phyloP scores from a whole-genome alignment of 2,329 filamentous ascomycete species.

The Pseudocercospora ulei region DNA sequence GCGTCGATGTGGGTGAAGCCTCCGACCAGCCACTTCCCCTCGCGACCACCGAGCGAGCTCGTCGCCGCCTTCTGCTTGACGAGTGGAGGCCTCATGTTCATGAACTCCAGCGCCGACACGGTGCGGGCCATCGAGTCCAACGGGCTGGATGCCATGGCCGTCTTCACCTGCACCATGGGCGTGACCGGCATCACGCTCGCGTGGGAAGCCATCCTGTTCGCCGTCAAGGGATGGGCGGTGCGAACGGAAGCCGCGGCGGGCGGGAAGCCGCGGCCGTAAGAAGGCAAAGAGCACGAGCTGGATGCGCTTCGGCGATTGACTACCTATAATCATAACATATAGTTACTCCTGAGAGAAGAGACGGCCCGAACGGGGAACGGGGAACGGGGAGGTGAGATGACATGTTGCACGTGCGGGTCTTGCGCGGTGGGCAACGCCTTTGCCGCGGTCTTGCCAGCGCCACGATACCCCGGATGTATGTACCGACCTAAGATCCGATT shows the following conservation, averaged over 20 bases:
- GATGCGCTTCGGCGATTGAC: slow-evolving; percentile 6
- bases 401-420: slow-evolving; percentile 1
- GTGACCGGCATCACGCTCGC: slow-evolving; percentile 75
- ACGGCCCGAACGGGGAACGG: no score
- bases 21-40: slow-evolving; percentile 67
- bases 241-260: slow-evolving; percentile 31
- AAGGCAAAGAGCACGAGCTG: slow-evolving; percentile 9
- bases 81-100: slow-evolving; percentile 80
- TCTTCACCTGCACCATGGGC: slow-evolving; percentile 81
- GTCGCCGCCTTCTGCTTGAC: slow-evolving; percentile 78
- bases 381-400: not conserved
- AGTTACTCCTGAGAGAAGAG: not conserved
- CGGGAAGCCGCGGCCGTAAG: slow-evolving; percentile 12
- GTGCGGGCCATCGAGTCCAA: slow-evolving; percentile 67
- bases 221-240: slow-evolving; percentile 76
- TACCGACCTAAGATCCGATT: slow-evolving; percentile 5
- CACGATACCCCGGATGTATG: slow-evolving; percentile 7
- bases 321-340: slow-evolving; percentile 3
- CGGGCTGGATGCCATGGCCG: slow-evolving; percentile 78
- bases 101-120: slow-evolving; percentile 73
- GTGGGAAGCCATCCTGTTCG: slow-evolving; percentile 66
- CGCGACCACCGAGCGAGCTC: slow-evolving; percentile 83
- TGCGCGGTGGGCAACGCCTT: not conserved
- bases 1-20: slow-evolving; percentile 68
- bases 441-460: slow-evolving; percentile 7